Evolutionary conservation across 805 yeast species (phyloP).

Genomic region (Saccharomycopsis synnaedendra): DNA sequence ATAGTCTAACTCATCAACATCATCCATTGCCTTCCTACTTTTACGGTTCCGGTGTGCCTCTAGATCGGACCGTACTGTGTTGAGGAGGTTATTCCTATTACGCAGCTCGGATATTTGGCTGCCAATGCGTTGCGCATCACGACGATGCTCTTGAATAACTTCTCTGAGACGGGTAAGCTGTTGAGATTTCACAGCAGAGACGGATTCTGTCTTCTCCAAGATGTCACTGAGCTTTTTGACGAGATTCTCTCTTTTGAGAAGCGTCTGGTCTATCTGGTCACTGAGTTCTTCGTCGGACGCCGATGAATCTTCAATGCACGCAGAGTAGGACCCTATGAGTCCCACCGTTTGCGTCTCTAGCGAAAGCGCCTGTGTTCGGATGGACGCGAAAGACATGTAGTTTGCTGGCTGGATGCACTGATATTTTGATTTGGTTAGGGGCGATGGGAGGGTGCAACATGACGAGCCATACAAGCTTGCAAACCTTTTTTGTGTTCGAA

Average conservation of each 20-base stretch:
- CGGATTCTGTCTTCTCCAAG: conserved; percentile 33
- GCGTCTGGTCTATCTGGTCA: not conserved
- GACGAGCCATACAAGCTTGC: no score
- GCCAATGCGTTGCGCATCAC: conserved; percentile 49
- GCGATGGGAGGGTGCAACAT: not conserved
- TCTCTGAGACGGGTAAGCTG: conserved; percentile 80
- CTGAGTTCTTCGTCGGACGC: conserved; percentile 1
- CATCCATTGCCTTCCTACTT: conserved; percentile 18
- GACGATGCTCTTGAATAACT: conserved; percentile 55
- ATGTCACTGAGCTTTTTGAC: conserved; percentile 7
- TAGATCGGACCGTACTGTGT: conserved; percentile 71
- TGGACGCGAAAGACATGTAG: conserved; percentile 13
- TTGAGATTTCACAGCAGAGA: conserved; percentile 52
- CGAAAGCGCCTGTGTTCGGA: conserved; percentile 12
- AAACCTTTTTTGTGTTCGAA: no score
- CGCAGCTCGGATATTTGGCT: conserved; percentile 59
- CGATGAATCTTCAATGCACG: conserved; percentile 1
- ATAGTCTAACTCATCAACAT: conserved; percentile 51
- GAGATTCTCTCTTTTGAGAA: conserved; percentile 12
- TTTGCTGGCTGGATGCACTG: not conserved
- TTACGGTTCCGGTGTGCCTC: conserved; percentile 46
- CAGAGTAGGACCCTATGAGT: conserved; percentile 6
- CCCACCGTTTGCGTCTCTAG: conserved; percentile 14
- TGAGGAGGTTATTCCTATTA: conserved; percentile 59
- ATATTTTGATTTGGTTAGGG: not conserved